A percentile compares a stretch with the other conserved stretches of the same genome.
phyloP scores from a whole-genome alignment of 805 yeast genomes.

The Wickerhamomyces queroliae region DNA sequence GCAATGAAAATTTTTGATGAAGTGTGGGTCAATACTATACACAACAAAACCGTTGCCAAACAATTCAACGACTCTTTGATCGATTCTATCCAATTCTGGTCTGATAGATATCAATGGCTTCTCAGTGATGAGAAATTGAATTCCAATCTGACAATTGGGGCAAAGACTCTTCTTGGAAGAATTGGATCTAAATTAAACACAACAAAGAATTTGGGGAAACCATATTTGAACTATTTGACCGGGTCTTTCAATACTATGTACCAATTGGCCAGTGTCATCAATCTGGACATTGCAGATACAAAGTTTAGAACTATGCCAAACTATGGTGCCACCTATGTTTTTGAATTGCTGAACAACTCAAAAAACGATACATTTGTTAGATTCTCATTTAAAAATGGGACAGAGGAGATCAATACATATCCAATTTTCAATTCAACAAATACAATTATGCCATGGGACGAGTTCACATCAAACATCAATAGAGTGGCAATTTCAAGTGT shows the following conservation, averaged over 20 bases:
- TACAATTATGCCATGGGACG: constrained; percentile 29
- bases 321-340: constrained; percentile 40
- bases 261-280: constrained; percentile 31
- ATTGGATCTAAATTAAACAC: constrained; percentile 28
- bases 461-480: constrained; percentile 25
- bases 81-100: constrained; percentile 27
- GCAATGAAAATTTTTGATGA: constrained; percentile 36
- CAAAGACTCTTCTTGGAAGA: constrained; percentile 32
- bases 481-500: constrained; percentile 23
- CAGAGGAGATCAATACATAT: constrained; percentile 29
- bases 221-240: constrained; percentile 35
- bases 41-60: constrained; percentile 31
- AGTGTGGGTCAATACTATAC: constrained; percentile 34
- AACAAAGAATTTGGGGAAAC: constrained; percentile 29
- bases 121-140: constrained; percentile 22
- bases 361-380: constrained; percentile 27
- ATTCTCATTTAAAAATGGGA: constrained; percentile 42
- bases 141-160: constrained; percentile 34
- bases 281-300: constrained; percentile 26
- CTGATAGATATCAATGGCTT: constrained; percentile 35
- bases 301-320: constrained; percentile 41
- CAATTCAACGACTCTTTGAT: constrained; percentile 27
- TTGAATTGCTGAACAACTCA: constrained; percentile 31
- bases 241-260: constrained; percentile 41
- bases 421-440: constrained; percentile 32